phyloP scores from a whole-genome alignment of 129 eudicot species.

The Arctium lappa region DNA sequence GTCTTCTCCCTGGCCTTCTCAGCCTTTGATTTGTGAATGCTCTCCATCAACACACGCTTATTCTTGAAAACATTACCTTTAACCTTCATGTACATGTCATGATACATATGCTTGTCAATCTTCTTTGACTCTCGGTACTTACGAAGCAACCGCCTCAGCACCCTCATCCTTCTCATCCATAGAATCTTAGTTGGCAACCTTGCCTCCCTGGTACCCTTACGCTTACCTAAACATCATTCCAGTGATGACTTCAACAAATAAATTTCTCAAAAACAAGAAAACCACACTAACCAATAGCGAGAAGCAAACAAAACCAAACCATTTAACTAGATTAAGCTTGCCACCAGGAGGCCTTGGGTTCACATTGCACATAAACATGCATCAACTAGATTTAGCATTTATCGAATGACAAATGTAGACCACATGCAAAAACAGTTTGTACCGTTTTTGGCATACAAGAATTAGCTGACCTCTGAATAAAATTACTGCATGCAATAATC shows the following conservation, averaged over 20 bases:
- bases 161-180: constrained; percentile 47
- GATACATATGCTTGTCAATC: constrained; percentile 43
- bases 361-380: neutral
- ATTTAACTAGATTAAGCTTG: neutral
- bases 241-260: neutral
- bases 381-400: neutral
- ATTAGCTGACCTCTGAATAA: neutral
- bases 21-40: constrained; percentile 40
- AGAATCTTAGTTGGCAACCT: constrained; percentile 40
- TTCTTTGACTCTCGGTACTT: constrained; percentile 41
- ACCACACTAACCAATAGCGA: neutral
- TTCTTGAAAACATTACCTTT: constrained; percentile 54
- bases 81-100: constrained; percentile 45
- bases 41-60: constrained; percentile 43
- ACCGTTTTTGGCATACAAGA: neutral
- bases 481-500: neutral
- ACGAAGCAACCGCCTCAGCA: constrained; percentile 29
- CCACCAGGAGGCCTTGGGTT: neutral
- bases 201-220: constrained; percentile 43
- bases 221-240: constrained; percentile 20
- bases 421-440: neutral
- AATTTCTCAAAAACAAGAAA: neutral
- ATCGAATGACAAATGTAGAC: neutral
- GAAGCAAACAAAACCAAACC: neutral
- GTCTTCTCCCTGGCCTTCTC: constrained; percentile 47